These are phyloP conservation scores for Boletus sp. DNA, from an alignment of 768 basidiomycete genomes.

Conservation along the genomic window DNA sequence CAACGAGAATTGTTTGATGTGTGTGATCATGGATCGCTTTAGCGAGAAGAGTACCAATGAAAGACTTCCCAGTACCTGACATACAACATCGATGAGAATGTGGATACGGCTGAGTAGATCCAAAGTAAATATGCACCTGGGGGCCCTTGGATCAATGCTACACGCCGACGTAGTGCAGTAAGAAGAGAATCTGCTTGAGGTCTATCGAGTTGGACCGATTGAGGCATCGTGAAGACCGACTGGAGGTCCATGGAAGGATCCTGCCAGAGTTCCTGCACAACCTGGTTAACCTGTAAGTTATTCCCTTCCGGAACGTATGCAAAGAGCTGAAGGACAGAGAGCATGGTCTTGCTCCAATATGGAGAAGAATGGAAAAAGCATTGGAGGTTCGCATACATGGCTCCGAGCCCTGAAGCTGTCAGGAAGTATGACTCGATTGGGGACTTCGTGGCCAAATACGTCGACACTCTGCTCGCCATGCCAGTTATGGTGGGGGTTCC, in stretches of 20 bases:
- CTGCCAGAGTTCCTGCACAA: slow-evolving; percentile 29
- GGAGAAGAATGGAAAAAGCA: slow-evolving; percentile 21
- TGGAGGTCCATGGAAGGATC: slow-evolving; percentile 43
- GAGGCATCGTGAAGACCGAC: slow-evolving; percentile 34
- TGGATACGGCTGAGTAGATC: background rate
- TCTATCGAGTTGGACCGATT: slow-evolving; percentile 46
- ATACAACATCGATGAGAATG: background rate
- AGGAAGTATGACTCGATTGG: slow-evolving; percentile 33
- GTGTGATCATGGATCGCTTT: slow-evolving; percentile 56
- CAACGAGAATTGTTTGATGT: slow-evolving; percentile 54
- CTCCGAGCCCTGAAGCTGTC: slow-evolving; percentile 31
- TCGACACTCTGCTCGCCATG: slow-evolving; percentile 8
- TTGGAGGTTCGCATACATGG: slow-evolving; percentile 30
- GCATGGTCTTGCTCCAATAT: slow-evolving; percentile 23
- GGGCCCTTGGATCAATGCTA: slow-evolving; percentile 70
- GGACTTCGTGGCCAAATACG: slow-evolving; percentile 25
- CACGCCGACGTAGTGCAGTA: slow-evolving; percentile 50
- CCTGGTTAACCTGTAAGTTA: slow-evolving; percentile 1
- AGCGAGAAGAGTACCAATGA: slow-evolving; percentile 65
- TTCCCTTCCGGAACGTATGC: background rate
- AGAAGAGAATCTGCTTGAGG: slow-evolving; percentile 51
- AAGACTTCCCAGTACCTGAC: slow-evolving; percentile 72
- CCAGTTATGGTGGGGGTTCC: slow-evolving; percentile 14
- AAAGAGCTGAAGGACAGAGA: slow-evolving; percentile 10
- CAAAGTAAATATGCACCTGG: slow-evolving; percentile 48